phyloP scores from a whole-genome alignment of 176 grass and related monocot species.

The Aegilops bicornis region DNA sequence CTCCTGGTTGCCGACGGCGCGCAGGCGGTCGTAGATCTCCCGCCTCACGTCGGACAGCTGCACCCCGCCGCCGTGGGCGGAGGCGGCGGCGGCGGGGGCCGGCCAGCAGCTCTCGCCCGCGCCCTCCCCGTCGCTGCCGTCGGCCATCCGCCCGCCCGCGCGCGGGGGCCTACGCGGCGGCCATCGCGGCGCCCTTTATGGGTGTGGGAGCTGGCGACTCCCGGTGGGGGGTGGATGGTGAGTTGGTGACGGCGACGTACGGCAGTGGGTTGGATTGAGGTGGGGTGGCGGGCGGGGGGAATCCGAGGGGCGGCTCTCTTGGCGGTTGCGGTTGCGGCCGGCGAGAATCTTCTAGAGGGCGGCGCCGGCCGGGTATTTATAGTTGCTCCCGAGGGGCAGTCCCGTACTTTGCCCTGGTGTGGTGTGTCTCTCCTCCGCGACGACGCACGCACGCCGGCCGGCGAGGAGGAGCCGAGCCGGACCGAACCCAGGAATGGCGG shows the following conservation, averaged over 20 bases:
- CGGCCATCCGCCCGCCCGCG: constrained; percentile 20
- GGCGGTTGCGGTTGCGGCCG: constrained; percentile 33
- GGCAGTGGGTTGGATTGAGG: neutral
- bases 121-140: constrained; percentile 50
- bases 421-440: neutral
- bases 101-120: constrained; percentile 61
- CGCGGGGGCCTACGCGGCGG: constrained; percentile 32
- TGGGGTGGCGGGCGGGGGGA: constrained; percentile 5
- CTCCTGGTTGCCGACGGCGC: constrained; percentile 46
- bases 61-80: constrained; percentile 20
- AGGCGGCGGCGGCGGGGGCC: neutral
- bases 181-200: neutral
- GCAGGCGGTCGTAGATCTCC: constrained; percentile 61
- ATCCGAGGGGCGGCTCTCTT: constrained; percentile 29
- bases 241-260: neutral
- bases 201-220: neutral
- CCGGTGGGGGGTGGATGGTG: neutral
- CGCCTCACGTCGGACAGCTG: constrained; percentile 32
- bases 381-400: neutral
- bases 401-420: neutral
- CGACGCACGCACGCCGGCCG: neutral
- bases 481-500: neutral
- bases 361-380: neutral
- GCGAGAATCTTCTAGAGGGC: constrained; percentile 45
- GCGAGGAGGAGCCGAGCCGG: neutral